Conservation (phyloP, 2,329 filamentous ascomycete genomes). For the Diplodia intermedia region DNA sequence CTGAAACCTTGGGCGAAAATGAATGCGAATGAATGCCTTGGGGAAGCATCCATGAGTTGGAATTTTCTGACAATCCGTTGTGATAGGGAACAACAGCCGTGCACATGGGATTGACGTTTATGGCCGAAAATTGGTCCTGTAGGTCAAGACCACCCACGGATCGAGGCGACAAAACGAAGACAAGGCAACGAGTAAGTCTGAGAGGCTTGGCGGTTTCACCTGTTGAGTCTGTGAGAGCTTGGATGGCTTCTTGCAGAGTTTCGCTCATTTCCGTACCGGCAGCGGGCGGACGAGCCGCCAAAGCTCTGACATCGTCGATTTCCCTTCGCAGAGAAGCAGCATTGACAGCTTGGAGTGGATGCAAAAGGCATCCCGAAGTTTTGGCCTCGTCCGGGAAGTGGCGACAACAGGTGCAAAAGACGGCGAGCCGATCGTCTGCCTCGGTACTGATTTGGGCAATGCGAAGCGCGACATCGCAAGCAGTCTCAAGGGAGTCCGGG, state of each 20-base stretch:
- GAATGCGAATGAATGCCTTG: not conserved
- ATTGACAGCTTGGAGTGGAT: slow-evolving; percentile 30
- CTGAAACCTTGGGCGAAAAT: not conserved
- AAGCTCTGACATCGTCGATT: slow-evolving; percentile 29
- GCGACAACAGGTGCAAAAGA: slow-evolving; percentile 35
- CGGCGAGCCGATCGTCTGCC: slow-evolving; percentile 33
- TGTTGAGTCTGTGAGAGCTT: slow-evolving; percentile 12
- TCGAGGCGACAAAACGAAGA: slow-evolving; percentile 36
- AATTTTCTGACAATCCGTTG: not conserved
- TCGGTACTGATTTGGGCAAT: slow-evolving; percentile 23
- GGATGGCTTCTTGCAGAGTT: slow-evolving; percentile 32
- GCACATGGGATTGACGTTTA: slow-evolving; percentile 30
- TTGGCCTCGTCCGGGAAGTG: slow-evolving; percentile 25
- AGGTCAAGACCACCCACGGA: slow-evolving; percentile 21
- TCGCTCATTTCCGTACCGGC: slow-evolving; percentile 21
- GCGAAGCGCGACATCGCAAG: slow-evolving; percentile 30
- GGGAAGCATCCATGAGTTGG: slow-evolving; percentile 19
- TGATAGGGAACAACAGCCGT: slow-evolving; percentile 32
- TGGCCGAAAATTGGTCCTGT: slow-evolving; percentile 1
- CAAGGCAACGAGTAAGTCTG: slow-evolving; percentile 29
- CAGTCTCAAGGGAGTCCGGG: slow-evolving; percentile 29
- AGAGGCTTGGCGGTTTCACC: slow-evolving; percentile 20
- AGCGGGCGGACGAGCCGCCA: slow-evolving; percentile 17
- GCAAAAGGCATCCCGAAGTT: slow-evolving; percentile 32
- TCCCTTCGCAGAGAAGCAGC: slow-evolving; percentile 18